Conservation (phyloP, 306 rosid species). For the Urtica urens region DNA sequence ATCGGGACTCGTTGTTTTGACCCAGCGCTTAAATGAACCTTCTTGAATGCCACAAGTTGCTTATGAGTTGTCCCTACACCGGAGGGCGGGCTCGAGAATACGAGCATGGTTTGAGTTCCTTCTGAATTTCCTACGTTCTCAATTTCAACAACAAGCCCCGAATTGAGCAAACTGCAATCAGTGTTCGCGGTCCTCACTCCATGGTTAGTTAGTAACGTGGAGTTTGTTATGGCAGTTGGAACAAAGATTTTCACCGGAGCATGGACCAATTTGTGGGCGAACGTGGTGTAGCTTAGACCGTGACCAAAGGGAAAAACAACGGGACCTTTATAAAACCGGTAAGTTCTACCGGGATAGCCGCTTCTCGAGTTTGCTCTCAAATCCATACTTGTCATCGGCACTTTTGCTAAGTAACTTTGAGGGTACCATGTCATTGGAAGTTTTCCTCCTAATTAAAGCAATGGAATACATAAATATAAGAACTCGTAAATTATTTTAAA, state of each 20-base stretch:
- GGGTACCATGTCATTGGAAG: conserved; percentile 92
- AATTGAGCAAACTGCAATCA: conserved; percentile 27
- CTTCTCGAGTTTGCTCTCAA: conserved; percentile 44
- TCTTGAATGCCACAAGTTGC: conserved; percentile 52
- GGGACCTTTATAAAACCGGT: conserved; percentile 85
- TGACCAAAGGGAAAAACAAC: conserved; percentile 73
- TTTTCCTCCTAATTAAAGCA: conserved; percentile 32
- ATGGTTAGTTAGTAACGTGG: conserved; percentile 17
- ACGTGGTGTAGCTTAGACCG: conserved; percentile 65
- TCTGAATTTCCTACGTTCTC: conserved; percentile 57
- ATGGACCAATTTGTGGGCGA: conserved; percentile 30
- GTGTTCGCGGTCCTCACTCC: conserved; percentile 38
- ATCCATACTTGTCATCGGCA: conserved; percentile 82
- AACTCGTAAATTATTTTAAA: neutral
- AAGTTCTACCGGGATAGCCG: conserved; percentile 87
- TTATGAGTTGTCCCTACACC: conserved; percentile 29
- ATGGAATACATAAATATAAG: neutral
- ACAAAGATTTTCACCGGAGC: conserved; percentile 36
- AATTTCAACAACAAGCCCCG: conserved; percentile 38
- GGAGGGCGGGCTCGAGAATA: conserved; percentile 44
- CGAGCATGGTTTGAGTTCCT: conserved; percentile 56
- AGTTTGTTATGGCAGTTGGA: conserved; percentile 23
- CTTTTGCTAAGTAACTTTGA: conserved; percentile 33
- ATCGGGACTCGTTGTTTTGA: conserved; percentile 30
- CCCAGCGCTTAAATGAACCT: conserved; percentile 44